Evolutionary conservation across 2,329 filamentous ascomycete species (phyloP).

Genomic region (Septoria linicola): DNA sequence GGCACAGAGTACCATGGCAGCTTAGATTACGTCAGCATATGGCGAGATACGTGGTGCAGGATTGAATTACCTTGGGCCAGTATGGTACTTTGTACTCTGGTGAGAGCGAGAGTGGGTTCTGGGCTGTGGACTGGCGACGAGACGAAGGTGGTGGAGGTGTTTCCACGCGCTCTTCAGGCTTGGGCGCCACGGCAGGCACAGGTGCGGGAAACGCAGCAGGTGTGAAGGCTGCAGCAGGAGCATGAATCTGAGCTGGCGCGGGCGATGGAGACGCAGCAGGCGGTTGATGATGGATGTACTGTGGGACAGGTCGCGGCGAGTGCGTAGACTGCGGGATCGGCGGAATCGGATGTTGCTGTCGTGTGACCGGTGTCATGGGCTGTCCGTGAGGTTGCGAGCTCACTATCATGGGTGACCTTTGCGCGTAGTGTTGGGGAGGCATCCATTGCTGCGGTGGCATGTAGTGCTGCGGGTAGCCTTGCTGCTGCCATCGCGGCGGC

Average conservation of each 20-base stretch:
- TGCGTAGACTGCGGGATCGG: constrained; percentile 35
- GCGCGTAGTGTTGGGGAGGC: constrained; percentile 40
- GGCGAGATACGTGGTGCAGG: neutral
- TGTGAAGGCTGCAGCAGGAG: constrained; percentile 16
- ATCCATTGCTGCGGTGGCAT: constrained; percentile 39
- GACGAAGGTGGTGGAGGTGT: constrained; percentile 22
- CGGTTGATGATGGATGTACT: constrained; percentile 24
- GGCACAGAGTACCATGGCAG: constrained; percentile 62
- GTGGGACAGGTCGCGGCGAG: constrained; percentile 23
- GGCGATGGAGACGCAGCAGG: constrained; percentile 20
- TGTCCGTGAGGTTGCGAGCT: constrained; percentile 47
- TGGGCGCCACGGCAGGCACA: constrained; percentile 7
- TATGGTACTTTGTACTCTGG: constrained; percentile 23
- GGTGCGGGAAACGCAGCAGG: constrained; percentile 15
- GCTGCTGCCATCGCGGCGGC: constrained; percentile 29
- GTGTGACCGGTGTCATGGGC: constrained; percentile 51
- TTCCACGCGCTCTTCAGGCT: constrained; percentile 19
- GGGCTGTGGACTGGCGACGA: constrained; percentile 20
- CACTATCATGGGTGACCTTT: constrained; percentile 46
- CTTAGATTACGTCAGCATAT: constrained; percentile 34
- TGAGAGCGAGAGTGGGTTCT: constrained; percentile 23
- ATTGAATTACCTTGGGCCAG: constrained; percentile 22
- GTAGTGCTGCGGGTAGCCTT: constrained; percentile 38
- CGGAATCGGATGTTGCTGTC: constrained; percentile 40
- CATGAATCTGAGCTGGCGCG: constrained; percentile 8